A percentile compares a stretch with the other conserved stretches of the same genome.
phyloP scores from a whole-genome alignment of 352 stramenopile genomes.

The Phytopythium vexans region DNA sequence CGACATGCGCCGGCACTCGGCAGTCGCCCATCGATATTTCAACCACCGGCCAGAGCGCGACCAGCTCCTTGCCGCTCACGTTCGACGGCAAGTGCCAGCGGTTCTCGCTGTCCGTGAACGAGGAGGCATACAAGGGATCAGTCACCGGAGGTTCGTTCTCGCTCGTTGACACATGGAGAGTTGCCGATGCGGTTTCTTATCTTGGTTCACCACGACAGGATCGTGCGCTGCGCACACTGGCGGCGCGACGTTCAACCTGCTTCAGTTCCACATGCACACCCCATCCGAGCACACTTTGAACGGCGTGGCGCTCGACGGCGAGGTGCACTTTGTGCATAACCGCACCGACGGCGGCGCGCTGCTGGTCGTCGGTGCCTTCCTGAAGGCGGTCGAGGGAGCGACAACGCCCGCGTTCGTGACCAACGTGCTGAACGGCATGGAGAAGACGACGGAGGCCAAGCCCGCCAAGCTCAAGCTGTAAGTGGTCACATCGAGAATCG shows the following conservation, averaged over 20 bases:
- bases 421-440: conserved; percentile 6
- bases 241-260: conserved; percentile 14
- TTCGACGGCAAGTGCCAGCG: conserved; percentile 7
- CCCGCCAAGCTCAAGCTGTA: conserved; percentile 8
- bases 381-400: conserved; percentile 4
- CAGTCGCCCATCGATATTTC: conserved; percentile 15
- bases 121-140: conserved; percentile 10
- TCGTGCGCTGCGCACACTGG: conserved; percentile 2
- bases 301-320: conserved; percentile 35
- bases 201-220: background rate
- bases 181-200: background rate
- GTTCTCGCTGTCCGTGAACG: conserved; percentile 6
- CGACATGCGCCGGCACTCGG: conserved; percentile 5
- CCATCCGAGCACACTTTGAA: conserved; percentile 59
- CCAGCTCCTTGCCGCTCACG: conserved; percentile 1
- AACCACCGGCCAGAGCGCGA: conserved; percentile 7
- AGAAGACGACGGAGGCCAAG: conserved; percentile 2
- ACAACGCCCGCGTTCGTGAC: conserved; percentile 7
- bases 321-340: conserved; percentile 63
- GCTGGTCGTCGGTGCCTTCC: conserved; percentile 9
- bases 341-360: conserved; percentile 23
- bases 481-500: background rate
- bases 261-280: conserved; percentile 49
- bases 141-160: conserved; percentile 4
- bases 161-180: background rate